These are phyloP conservation scores for Mycena citricolor DNA, from an alignment of 1,284 basidiomycete species.

Conservation along the genomic window DNA sequence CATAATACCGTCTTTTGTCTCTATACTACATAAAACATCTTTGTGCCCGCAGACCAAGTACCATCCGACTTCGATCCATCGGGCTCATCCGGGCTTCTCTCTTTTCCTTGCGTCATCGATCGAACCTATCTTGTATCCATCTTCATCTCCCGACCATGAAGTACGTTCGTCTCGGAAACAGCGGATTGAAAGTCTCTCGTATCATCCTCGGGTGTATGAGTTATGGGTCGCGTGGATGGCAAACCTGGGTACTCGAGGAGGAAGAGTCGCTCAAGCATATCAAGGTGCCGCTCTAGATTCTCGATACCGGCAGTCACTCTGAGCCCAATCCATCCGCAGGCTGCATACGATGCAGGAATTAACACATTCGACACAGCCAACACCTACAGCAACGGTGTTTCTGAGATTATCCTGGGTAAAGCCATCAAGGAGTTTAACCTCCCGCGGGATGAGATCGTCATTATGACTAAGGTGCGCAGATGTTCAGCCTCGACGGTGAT, in stretches of 20 bases:
- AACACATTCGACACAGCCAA: conserved; percentile 58
- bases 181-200: conserved; percentile 39
- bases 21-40: too few relatives aligned
- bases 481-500: not conserved
- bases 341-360: conserved; percentile 41
- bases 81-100: too few relatives aligned
- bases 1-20: too few relatives aligned
- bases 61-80: too few relatives aligned
- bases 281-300: conserved; percentile 27
- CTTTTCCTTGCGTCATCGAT: too few relatives aligned
- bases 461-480: conserved; percentile 67
- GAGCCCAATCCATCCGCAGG: not conserved
- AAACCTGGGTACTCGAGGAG: conserved; percentile 34
- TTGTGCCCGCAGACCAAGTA: too few relatives aligned
- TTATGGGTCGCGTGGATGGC: conserved; percentile 33
- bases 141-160: too few relatives aligned
- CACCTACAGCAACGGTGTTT: conserved; percentile 57
- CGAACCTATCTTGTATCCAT: too few relatives aligned
- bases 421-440: conserved; percentile 49
- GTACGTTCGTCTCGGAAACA: conserved; percentile 40
- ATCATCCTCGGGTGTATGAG: conserved; percentile 40
- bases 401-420: conserved; percentile 65
- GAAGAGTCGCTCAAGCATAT: conserved; percentile 36
- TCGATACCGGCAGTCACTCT: not conserved
- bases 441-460: conserved; percentile 68